These are phyloP conservation scores for Mortierella sp. DNA, from an alignment of 371 early-diverging fungal genomes.

Conservation along the genomic window DNA sequence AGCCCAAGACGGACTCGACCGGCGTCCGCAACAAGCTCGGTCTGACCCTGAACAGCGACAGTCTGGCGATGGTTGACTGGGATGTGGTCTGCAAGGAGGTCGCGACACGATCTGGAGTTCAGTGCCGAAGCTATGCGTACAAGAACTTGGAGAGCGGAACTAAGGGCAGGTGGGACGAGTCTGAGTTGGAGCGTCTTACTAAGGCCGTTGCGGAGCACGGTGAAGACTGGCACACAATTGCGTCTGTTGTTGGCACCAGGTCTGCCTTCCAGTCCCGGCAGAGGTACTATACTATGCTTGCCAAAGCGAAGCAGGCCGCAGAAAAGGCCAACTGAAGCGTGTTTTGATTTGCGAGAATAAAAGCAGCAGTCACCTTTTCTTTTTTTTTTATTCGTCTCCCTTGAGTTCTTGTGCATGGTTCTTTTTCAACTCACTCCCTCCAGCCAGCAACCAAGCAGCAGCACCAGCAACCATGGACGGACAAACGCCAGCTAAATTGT, in stretches of 20 bases:
- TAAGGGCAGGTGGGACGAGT: not conserved
- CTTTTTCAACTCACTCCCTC: not conserved
- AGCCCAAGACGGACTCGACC: not conserved
- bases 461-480: conserved; percentile 4
- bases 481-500: conserved; percentile 19
- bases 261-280: conserved; percentile 18
- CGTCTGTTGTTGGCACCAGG: conserved; percentile 1
- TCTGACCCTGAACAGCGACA: not conserved
- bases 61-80: conserved; percentile 4
- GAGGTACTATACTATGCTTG: not conserved
- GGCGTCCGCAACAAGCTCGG: not conserved
- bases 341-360: conserved; percentile 4
- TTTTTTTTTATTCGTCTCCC: not conserved
- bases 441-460: not conserved
- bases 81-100: not conserved
- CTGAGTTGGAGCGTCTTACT: not conserved
- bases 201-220: not conserved
- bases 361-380: conserved; percentile 10
- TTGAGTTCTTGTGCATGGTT: not conserved
- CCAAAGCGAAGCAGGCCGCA: not conserved
- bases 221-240: conserved; percentile 11
- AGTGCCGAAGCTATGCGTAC: conserved; percentile 19
- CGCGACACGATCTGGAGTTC: conserved; percentile 14
- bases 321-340: not conserved
- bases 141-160: not conserved